Evolutionary conservation across 129 eudicot species (phyloP).

Genomic region (Flaveria robusta): DNA sequence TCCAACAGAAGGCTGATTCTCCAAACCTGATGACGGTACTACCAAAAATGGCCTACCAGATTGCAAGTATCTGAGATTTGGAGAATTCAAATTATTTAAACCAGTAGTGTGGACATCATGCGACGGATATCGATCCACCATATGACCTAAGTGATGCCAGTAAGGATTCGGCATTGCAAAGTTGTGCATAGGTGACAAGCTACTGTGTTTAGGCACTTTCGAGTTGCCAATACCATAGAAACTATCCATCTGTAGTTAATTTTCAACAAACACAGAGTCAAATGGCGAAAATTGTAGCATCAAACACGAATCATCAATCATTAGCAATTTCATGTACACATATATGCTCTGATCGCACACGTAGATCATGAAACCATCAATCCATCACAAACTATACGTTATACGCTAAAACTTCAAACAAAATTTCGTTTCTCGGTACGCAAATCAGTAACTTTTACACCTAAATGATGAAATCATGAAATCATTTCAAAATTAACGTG

Average conservation of each 20-base stretch:
- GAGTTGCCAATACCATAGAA: conserved; percentile 36
- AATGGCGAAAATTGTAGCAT: background rate
- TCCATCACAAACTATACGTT: conserved; percentile 2
- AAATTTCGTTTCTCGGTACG: background rate
- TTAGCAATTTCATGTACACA: background rate
- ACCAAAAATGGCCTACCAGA: conserved; percentile 21
- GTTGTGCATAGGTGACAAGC: conserved; percentile 41
- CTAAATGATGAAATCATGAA: background rate
- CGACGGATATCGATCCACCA: conserved; percentile 49
- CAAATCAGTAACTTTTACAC: conserved; percentile 21
- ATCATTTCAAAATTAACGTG: conserved; percentile 3
- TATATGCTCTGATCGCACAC: conserved; percentile 17
- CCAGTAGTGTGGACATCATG: conserved; percentile 34
- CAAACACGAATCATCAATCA: conserved; percentile 4
- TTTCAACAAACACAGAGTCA: conserved; percentile 18
- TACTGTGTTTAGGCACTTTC: conserved; percentile 38
- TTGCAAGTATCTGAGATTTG: conserved; percentile 37
- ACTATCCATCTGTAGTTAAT: conserved; percentile 45
- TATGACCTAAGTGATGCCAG: conserved; percentile 31
- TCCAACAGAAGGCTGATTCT: conserved; percentile 25
- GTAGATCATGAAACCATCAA: conserved; percentile 20
- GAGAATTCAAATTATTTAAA: conserved; percentile 33
- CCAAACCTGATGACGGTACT: conserved; percentile 16
- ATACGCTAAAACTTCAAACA: background rate
- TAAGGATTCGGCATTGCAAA: conserved; percentile 29